phyloP scores from a whole-genome alignment of 2,329 filamentous ascomycete genomes.

The Penicillium sp. region DNA sequence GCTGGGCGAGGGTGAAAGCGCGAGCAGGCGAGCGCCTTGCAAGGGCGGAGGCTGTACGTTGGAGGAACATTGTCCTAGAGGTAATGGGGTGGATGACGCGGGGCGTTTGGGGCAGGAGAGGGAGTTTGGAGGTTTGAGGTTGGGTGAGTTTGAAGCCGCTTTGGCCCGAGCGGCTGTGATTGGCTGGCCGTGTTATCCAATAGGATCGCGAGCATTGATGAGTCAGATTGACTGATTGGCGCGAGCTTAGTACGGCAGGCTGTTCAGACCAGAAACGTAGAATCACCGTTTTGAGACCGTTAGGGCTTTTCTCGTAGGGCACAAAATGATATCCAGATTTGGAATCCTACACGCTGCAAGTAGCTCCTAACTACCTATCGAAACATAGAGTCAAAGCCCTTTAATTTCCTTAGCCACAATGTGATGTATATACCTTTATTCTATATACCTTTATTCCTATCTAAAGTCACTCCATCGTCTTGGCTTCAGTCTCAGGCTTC shows the following conservation, averaged over 20 bases:
- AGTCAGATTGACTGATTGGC: conserved; percentile 19
- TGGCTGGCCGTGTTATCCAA: conserved; percentile 15
- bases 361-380: too few species aligned
- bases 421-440: not conserved
- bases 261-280: conserved; percentile 7
- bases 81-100: conserved; percentile 22
- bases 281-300: conserved; percentile 10
- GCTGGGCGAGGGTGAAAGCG: conserved; percentile 38
- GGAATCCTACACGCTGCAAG: too few species aligned
- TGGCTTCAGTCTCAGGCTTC: not conserved
- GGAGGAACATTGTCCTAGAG: conserved; percentile 46
- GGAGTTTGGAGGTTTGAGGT: conserved; percentile 37
- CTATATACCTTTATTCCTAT: not conserved
- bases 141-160: conserved; percentile 40
- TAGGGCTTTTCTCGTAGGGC: conserved; percentile 23
- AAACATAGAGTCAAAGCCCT: too few species aligned
- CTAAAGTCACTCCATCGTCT: not conserved
- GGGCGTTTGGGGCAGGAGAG: conserved; percentile 28
- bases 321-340: not conserved
- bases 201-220: conserved; percentile 10
- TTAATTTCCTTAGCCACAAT: too few species aligned
- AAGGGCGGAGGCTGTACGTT: conserved; percentile 46
- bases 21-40: conserved; percentile 45
- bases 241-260: conserved; percentile 6
- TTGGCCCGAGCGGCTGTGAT: conserved; percentile 32